Evolutionary conservation across 73 alveolate genomes (phyloP), one percentile per base, ranked within the genome.

Genomic region (Durusdinium trenchii): DNA sequence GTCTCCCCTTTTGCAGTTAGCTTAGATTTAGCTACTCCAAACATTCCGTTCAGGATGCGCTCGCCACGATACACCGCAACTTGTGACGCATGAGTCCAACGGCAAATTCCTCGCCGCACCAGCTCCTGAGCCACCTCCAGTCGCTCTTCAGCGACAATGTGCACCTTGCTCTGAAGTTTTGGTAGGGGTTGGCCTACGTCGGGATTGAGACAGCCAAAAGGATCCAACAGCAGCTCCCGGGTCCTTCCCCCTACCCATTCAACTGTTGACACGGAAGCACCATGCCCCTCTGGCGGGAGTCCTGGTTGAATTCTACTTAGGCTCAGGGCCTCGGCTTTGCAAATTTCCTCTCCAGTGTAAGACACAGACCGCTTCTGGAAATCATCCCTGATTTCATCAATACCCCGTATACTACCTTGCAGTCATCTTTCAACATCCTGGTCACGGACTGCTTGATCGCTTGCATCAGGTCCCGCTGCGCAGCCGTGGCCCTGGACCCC

Each of bases 311-410:
- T 4, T 35, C 62, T 83, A 0, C 23, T 62, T 36, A 45, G 26
- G 6, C 52, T 45, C 36, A 87, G 12, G 23, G 67, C 67, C 57
- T 43, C 32, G 36, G 62, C 16, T 28, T 48, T 69, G 36, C 45
- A 69, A 38, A 87, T 32, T 30, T 87, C 95, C 16, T 87, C 95
- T 6, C 95, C 95, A 0, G 85, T 30, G 69, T 87, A 87, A n/a
- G 45, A 32, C 36, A 87, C 36, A 32, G 62, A 69, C 3, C 85
- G 67, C 9, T 36, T 32, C 48, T 73, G 48, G 16, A 87, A 38
- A 83, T 87, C 95, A n/a, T 79, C 47, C 47, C 47, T 64, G 0
- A 79, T 46, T 20, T 46, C 90, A 6, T 26, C 90, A 3, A 46
- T 4, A 1, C 47, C 4, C 6, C 90, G 69, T 2, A 60, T 38